A percentile compares a stretch with the other conserved stretches of the same genome.
phyloP scores from a whole-genome alignment of 2,329 filamentous ascomycete species.

The Fusarium papillatum region DNA sequence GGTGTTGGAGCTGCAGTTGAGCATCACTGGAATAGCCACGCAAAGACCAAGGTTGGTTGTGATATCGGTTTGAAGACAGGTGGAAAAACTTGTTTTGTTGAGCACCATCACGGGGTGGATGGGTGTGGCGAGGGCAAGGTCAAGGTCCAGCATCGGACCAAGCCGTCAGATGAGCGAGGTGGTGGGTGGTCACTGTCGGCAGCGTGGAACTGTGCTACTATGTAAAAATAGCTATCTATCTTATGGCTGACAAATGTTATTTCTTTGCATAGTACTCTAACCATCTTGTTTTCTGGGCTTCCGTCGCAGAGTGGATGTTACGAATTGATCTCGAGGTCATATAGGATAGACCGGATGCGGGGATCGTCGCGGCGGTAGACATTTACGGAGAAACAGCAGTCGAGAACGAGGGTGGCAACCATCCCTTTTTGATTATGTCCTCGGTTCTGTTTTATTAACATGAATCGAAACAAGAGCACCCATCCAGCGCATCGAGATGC shows the following conservation, averaged over 20 bases:
- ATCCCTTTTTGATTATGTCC: no score
- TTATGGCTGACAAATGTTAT: not conserved
- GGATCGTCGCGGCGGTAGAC: no score
- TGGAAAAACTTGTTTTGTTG: not conserved
- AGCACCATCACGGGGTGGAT: not conserved
- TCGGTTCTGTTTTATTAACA: no score
- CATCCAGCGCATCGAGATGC: no score
- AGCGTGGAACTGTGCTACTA: not conserved
- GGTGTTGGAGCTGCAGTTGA: not conserved
- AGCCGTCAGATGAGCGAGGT: not conserved
- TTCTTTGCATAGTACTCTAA: no score
- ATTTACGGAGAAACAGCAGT: no score
- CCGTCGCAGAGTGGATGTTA: no score
- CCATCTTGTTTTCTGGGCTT: no score
- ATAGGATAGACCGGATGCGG: no score
- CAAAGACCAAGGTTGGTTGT: not conserved
- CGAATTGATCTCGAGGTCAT: no score
- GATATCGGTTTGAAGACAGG: not conserved
- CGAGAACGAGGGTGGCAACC: no score
- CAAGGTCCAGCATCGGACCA: not conserved
- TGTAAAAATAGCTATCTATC: not conserved
- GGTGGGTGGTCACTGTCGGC: not conserved
- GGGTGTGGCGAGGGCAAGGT: not conserved
- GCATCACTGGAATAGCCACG: not conserved
- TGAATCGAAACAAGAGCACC: no score